phyloP scores from a whole-genome alignment of 805 yeast genomes.

The Cyberlindnera saturnus region DNA sequence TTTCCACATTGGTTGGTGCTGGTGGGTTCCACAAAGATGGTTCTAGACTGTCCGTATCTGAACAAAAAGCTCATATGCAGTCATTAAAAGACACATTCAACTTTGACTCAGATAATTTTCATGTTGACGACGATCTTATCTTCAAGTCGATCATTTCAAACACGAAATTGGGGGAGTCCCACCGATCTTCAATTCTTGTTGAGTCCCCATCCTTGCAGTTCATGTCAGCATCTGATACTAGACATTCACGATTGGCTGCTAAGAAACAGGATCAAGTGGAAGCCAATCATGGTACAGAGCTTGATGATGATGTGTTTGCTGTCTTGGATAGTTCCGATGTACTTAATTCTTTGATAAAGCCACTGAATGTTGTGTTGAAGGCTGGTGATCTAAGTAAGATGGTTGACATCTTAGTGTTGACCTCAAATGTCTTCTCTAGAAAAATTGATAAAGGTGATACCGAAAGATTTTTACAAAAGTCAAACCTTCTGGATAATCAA shows the following conservation, averaged over 20 bases:
- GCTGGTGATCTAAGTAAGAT: slow-evolving; percentile 72
- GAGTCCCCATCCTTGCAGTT: slow-evolving; percentile 37
- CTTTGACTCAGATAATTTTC: slow-evolving; percentile 51
- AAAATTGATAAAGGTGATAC: slow-evolving; percentile 38
- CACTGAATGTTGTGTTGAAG: slow-evolving; percentile 43
- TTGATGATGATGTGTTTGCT: slow-evolving; percentile 27
- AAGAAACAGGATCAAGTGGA: no score
- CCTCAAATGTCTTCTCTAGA: slow-evolving; percentile 51
- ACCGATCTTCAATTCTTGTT: slow-evolving; percentile 41
- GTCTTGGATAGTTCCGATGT: slow-evolving; percentile 24
- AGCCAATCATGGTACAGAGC: no score
- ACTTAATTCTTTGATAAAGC: slow-evolving; percentile 24
- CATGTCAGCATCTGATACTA: no score
- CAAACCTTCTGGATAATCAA: slow-evolving; percentile 32
- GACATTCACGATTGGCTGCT: no score
- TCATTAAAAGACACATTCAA: slow-evolving; percentile 60
- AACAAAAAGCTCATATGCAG: slow-evolving; percentile 45
- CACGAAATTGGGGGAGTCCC: slow-evolving; percentile 25
- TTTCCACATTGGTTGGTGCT: slow-evolving; percentile 47
- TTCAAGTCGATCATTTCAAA: slow-evolving; percentile 48
- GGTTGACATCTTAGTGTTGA: slow-evolving; percentile 73
- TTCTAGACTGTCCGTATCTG: slow-evolving; percentile 21
- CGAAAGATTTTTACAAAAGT: slow-evolving; percentile 30
- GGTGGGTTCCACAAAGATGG: slow-evolving; percentile 30
- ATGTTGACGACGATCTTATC: slow-evolving; percentile 47